phyloP scores from a whole-genome alignment of 1,284 basidiomycete species.

The Irpex sp. region DNA sequence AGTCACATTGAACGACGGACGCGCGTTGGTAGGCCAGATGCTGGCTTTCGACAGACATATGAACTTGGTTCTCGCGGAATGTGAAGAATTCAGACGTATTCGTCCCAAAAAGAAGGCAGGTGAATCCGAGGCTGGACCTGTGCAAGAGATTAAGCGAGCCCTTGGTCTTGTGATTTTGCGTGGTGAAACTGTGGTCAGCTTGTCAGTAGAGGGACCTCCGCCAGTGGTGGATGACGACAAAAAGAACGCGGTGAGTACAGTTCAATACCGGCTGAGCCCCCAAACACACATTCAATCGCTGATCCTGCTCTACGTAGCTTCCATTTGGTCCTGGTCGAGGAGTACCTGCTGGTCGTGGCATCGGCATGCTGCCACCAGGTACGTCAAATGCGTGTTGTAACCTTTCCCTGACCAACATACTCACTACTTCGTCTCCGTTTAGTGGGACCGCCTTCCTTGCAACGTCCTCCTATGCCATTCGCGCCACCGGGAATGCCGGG shows the following conservation, averaged over 20 bases:
- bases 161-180: conserved; percentile 95
- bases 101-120: conserved; percentile 83
- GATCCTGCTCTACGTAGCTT: conserved; percentile 46
- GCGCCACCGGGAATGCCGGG: conserved; percentile 77
- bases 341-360: conserved; percentile 94
- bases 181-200: conserved; percentile 94
- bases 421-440: neutral
- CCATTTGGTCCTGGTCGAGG: conserved; percentile 91
- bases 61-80: conserved; percentile 98
- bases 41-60: conserved; percentile 99
- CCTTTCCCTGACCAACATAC: neutral
- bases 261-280: conserved; percentile 14
- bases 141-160: conserved; percentile 95
- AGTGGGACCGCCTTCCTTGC: conserved; percentile 70
- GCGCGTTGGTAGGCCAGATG: conserved; percentile 95
- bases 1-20: conserved; percentile 97
- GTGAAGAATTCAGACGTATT: conserved; percentile 92
- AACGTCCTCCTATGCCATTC: conserved; percentile 83
- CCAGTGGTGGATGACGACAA: conserved; percentile 89
- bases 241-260: conserved; percentile 57
- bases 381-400: conserved; percentile 28
- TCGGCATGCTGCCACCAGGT: conserved; percentile 94
- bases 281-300: conserved; percentile 11
- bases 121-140: conserved; percentile 69
- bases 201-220: conserved; percentile 95